A percentile compares a stretch with the other conserved stretches of the same genome.
Conservation (phyloP, 1,139 yeast genomes). For the Arxiozyma slooffiae region DNA sequence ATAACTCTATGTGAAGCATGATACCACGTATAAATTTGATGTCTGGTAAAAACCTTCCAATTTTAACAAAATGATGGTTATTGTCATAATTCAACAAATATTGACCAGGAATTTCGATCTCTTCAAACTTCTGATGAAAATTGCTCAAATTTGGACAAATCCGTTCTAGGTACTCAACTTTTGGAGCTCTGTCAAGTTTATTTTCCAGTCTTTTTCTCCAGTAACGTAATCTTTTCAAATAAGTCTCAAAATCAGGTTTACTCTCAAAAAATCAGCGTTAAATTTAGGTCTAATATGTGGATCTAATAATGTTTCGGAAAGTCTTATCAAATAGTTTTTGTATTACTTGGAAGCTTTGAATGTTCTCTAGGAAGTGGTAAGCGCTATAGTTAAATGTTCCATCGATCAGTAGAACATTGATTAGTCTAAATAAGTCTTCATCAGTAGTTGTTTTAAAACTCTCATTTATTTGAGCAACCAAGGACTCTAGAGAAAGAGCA, state of each 20-base stretch:
- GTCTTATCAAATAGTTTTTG: slow-evolving; percentile 79
- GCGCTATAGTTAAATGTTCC: slow-evolving; percentile 84
- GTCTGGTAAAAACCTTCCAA: slow-evolving; percentile 84
- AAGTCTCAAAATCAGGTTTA: slow-evolving; percentile 83
- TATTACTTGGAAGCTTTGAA: slow-evolving; percentile 80
- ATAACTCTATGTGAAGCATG: slow-evolving; percentile 87
- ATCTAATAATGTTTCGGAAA: slow-evolving; percentile 90
- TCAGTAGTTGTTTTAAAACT: slow-evolving; percentile 91
- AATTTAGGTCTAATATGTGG: slow-evolving; percentile 83
- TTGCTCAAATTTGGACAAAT: slow-evolving; percentile 92
- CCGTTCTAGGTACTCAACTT: slow-evolving; percentile 67
- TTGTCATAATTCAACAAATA: slow-evolving; percentile 74
- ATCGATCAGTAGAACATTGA: slow-evolving; percentile 85
- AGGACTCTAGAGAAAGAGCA: slow-evolving; percentile 84
- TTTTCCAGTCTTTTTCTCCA: slow-evolving; percentile 94
- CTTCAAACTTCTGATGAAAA: slow-evolving; percentile 96
- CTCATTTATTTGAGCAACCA: slow-evolving; percentile 91
- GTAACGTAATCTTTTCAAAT: slow-evolving; percentile 68
- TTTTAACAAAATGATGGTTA: slow-evolving; percentile 80
- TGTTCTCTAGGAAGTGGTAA: slow-evolving; percentile 80
- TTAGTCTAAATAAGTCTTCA: slow-evolving; percentile 90
- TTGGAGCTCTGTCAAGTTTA: slow-evolving; percentile 73
- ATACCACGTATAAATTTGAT: slow-evolving; percentile 80
- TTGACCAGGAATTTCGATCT: slow-evolving; percentile 95
- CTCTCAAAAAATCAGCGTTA: slow-evolving; percentile 78